These are phyloP conservation scores for Suillus discolor DNA, from an alignment of 768 basidiomycete species.

Conservation along the genomic window DNA sequence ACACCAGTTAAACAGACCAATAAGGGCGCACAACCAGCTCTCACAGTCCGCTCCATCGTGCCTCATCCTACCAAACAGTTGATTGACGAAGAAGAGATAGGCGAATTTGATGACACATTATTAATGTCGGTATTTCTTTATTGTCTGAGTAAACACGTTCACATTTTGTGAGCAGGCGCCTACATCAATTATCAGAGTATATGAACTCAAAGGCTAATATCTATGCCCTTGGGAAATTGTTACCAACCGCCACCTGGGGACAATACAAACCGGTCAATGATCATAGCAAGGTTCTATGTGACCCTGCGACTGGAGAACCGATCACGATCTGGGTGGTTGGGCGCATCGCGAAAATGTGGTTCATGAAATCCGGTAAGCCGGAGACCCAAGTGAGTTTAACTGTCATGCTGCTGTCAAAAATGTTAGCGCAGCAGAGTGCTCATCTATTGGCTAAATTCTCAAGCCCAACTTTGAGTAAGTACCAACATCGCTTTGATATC, in stretches of 20 bases:
- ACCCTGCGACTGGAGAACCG: background rate
- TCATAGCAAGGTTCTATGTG: background rate
- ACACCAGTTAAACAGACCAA: too few relatives aligned
- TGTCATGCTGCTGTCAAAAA: background rate
- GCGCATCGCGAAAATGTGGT: background rate
- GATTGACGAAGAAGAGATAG: too few relatives aligned
- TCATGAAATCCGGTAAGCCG: background rate
- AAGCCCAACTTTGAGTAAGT: background rate
- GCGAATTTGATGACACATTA: too few relatives aligned
- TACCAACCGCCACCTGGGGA: background rate
- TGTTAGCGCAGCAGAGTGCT: background rate
- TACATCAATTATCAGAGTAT: background rate
- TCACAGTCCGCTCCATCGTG: too few relatives aligned
- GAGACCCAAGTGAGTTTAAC: background rate
- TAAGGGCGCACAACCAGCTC: too few relatives aligned
- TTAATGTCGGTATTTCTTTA: too few relatives aligned
- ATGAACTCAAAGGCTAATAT: accelerated
- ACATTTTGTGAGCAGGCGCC: too few relatives aligned
- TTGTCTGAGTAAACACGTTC: too few relatives aligned
- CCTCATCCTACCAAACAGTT: too few relatives aligned
- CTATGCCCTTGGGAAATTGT: background rate
- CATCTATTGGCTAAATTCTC: background rate
- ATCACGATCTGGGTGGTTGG: background rate
- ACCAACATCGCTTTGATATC: too few relatives aligned
- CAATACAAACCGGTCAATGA: background rate